Percentiles rank a stretch among this genome's conserved stretches.
phyloP scores from a whole-genome alignment of 352 stramenopile species.

The Phytophthora sojae region DNA sequence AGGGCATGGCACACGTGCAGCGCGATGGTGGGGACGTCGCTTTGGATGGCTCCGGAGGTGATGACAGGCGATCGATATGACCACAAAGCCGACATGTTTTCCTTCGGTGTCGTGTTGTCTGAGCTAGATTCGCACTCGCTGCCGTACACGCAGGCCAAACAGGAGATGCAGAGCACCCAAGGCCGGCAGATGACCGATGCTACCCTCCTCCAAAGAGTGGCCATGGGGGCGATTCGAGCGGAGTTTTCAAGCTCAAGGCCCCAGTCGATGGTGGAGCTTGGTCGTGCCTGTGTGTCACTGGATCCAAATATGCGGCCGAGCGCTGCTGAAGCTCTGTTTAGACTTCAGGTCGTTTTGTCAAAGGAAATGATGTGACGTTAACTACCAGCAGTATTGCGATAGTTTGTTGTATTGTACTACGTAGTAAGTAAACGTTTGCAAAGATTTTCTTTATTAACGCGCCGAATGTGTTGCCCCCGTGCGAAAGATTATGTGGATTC shows the following conservation, averaged over 20 bases:
- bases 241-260: conserved; percentile 1
- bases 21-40: too few relatives aligned
- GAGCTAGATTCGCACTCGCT: conserved; percentile 55
- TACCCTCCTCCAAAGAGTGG: conserved; percentile 1
- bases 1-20: too few relatives aligned
- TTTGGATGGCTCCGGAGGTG: too few relatives aligned
- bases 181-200: conserved; percentile 5
- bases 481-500: too few relatives aligned
- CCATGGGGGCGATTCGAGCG: neutral
- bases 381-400: too few relatives aligned
- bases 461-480: too few relatives aligned
- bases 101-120: conserved; percentile 59
- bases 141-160: conserved; percentile 25
- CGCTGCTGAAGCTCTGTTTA: neutral
- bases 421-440: too few relatives aligned
- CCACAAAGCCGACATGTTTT: conserved; percentile 63
- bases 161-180: conserved; percentile 3
- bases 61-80: conserved; percentile 15
- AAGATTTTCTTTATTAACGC: too few relatives aligned
- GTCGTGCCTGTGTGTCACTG: neutral
- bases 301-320: conserved; percentile 1
- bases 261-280: neutral
- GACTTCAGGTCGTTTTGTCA: neutral
- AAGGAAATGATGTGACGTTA: neutral
- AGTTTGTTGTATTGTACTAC: too few relatives aligned